Evolutionary conservation across 768 basidiomycete species (phyloP).

Genomic region (Sporobolomyces pararoseus): DNA sequence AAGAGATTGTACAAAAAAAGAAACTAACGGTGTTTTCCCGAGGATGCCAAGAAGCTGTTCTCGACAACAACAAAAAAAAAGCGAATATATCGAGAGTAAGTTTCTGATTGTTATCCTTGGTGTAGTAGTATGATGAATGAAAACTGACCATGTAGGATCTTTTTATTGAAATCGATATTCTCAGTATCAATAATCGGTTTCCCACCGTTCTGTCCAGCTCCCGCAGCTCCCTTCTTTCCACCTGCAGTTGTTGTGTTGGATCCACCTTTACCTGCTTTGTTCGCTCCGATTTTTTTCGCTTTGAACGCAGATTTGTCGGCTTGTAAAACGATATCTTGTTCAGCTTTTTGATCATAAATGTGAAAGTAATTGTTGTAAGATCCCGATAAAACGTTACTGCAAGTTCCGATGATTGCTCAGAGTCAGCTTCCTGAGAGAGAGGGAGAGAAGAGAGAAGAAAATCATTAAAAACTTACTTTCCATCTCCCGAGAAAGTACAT

Average conservation of each 20-base stretch:
- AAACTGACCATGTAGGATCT: slow-evolving; percentile 81
- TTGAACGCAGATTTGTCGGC: slow-evolving; percentile 99
- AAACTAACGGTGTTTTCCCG: slow-evolving; percentile 81
- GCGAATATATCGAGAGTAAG: too few relatives aligned
- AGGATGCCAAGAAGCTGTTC: slow-evolving; percentile 71
- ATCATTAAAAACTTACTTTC: slow-evolving; percentile 73
- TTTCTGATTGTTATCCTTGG: too few relatives aligned
- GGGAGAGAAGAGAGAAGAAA: not conserved
- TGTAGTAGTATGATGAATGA: not conserved
- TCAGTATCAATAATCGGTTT: slow-evolving; percentile 75
- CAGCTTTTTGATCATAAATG: slow-evolving; percentile 83
- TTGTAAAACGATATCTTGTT: slow-evolving; percentile 87
- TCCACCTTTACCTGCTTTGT: slow-evolving; percentile 52
- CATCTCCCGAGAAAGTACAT: slow-evolving; percentile 95
- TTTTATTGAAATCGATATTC: slow-evolving; percentile 79
- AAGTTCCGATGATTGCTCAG: not conserved
- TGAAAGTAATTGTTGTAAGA: slow-evolving; percentile 99
- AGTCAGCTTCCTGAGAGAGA: not conserved
- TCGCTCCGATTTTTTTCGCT: slow-evolving; percentile 93
- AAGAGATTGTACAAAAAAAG: not conserved
- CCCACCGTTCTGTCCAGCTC: slow-evolving; percentile 47
- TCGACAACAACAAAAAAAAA: not conserved
- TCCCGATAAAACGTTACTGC: slow-evolving; percentile 92
- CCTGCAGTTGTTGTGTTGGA: slow-evolving; percentile 47
- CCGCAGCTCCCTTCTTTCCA: slow-evolving; percentile 59